Evolutionary conservation across 2,329 filamentous ascomycete genomes (phyloP).

Genomic region (Cytospora chrysosperma): DNA sequence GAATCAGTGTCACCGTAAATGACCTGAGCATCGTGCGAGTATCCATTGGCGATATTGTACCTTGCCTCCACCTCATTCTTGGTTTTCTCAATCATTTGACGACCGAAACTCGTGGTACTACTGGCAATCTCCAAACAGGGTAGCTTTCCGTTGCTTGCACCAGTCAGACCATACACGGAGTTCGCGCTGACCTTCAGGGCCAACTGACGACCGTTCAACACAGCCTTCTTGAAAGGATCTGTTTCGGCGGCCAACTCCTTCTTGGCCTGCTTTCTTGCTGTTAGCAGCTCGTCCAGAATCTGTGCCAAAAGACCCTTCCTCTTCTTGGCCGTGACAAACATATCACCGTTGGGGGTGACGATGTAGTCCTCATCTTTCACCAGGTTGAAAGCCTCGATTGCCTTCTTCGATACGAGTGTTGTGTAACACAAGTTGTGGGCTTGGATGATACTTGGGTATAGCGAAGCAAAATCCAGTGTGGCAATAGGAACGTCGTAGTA

Average conservation of each 20-base stretch:
- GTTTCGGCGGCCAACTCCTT: slow-evolving; percentile 84
- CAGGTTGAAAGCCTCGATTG: slow-evolving; percentile 72
- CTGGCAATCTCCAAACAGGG: slow-evolving; percentile 94
- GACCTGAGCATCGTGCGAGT: slow-evolving; percentile 90
- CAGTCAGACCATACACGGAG: slow-evolving; percentile 95
- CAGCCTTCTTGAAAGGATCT: slow-evolving; percentile 96
- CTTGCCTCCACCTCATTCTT: slow-evolving; percentile 90
- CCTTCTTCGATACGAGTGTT: slow-evolving; percentile 77
- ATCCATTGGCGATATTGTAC: slow-evolving; percentile 92
- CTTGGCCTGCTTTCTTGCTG: slow-evolving; percentile 94
- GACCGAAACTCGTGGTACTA: slow-evolving; percentile 94
- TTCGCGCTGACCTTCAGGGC: slow-evolving; percentile 97
- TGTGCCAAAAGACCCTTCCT: slow-evolving; percentile 90
- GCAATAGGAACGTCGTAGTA: slow-evolving; percentile 96
- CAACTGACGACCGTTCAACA: slow-evolving; percentile 93
- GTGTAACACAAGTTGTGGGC: slow-evolving; percentile 99
- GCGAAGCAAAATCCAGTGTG: slow-evolving; percentile 96
- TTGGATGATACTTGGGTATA: slow-evolving; percentile 98
- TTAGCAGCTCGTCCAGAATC: slow-evolving; percentile 89
- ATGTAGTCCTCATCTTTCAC: slow-evolving; percentile 95
- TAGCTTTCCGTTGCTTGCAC: slow-evolving; percentile 92
- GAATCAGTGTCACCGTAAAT: slow-evolving; percentile 99
- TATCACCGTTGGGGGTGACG: slow-evolving; percentile 88
- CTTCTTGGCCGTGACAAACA: slow-evolving; percentile 84
- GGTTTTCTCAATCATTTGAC: slow-evolving; percentile 98